Base-by-base conservation (phyloP, 495 filamentous ascomycete species). In the Chaetomium tenue region DNA sequence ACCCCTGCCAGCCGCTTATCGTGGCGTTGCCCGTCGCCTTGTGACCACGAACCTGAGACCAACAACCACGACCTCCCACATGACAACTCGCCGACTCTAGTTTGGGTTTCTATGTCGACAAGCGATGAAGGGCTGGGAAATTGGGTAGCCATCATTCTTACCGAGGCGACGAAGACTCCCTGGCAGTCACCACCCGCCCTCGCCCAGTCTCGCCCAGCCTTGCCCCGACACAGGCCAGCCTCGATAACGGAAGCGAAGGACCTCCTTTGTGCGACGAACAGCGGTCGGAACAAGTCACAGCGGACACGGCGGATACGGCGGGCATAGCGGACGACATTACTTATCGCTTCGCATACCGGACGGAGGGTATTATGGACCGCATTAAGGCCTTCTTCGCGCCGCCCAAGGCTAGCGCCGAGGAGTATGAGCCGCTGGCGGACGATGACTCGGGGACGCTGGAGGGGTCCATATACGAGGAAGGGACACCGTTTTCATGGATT, bases 401-500 rank as follows among this genome's bases (percentile, higher is more conserved):
- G 33, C 40, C 48, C 5, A 74, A 74, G 70, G 64, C 81, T 50
- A 75, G 76, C 55, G 75, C 75, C 30, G 72, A 76, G 42, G 81
- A 82, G 33, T 90, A 90, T 68, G 86, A 85, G 70, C 84, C 82
- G 51, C 74, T 89, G 44, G 58, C 64, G 5, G 71, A 79, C n/a
- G 76, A 80, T 23, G 78, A 77, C 13, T 70, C 71, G 46, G 71
- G 54, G 9, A 64, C 74, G 16, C 22, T 70, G 9, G 76, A 77
- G 15, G 73, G 74, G 25, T 67, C 72, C 13, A 60, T 64, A 9
- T 67, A 67, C 51, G 78, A 79, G 23, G 71, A 73, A 7, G 70
- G 66, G 25, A 67, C 68, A 63, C 79, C 79, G n/a, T 90, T 91
- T 76, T 91, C 88, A 56, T 88, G 86, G 83, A 73, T 91, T 51